Evolutionary conservation across 2,329 filamentous ascomycete species (phyloP), one percentile per base, ranked within the genome.

Genomic region (Lasiodiplodia hormozganensis): DNA sequence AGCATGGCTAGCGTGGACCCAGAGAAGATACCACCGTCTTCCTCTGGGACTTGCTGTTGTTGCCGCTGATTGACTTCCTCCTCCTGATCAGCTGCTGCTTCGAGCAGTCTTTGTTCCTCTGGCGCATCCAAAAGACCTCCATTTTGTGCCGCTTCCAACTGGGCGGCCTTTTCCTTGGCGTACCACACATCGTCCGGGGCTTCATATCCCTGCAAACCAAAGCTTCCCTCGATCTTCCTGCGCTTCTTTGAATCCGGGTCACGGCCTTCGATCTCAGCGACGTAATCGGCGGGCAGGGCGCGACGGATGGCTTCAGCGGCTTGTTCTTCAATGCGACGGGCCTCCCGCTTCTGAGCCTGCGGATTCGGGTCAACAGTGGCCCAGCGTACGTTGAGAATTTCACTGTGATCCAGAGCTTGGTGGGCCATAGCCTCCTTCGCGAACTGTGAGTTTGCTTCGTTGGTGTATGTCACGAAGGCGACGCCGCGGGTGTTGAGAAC

Each of bases 311-410:
- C 96, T 75, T 97, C 96, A 0, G 96, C 96, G 2, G 96, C 96
- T 79, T 99, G 96, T 77, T 99, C 96, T 77, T 99, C 96, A 70
- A 99, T 91, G 51, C 91, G 87, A 49, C 91, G 86, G 2, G 92
- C 95, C 81, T 99, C 96, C 70, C 96, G 87, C 71, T 96, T 96
- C 79, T 97, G 93, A 2, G 95, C 94, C 84, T 96, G 90, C 0
- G 96, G 96, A 73, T 99, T 99, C 1, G 96, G 96, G 77, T 99
- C 96, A 7, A 93, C 92, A 0, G 96, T 99, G 52, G 96, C 96
- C 96, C 96, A 99, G 71, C 96, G 87, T 58, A 99, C 94, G 79
- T 99, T 99, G 31, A 99, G 83, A 25, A 97, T 90, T 81, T 99
- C 96, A 71, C 89, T 90, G 79, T 98, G 91, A 75, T 99, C 96